A percentile compares a stretch with the other conserved stretches of the same genome.
phyloP scores from a whole-genome alignment of 257 asterid genomes.

The Ehretia macrophylla region DNA sequence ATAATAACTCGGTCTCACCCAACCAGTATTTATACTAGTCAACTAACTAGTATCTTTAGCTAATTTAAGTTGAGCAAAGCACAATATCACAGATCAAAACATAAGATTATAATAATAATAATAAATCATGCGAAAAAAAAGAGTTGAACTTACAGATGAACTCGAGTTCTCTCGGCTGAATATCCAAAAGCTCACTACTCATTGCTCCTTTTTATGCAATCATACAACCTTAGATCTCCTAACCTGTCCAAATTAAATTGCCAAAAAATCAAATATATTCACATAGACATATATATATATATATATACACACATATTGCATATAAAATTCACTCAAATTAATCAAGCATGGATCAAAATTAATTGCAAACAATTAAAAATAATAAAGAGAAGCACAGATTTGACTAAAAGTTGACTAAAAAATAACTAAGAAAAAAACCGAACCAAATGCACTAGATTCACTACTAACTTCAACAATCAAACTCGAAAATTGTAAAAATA shows the following conservation, averaged over 20 bases:
- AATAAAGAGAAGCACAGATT: background rate
- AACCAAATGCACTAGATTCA: background rate
- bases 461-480: background rate
- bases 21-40: too few relatives aligned
- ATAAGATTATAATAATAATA: background rate
- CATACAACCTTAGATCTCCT: background rate
- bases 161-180: constrained; percentile 33
- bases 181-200: constrained; percentile 33
- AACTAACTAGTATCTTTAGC: too few relatives aligned
- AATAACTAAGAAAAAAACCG: too few relatives aligned
- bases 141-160: constrained; percentile 22
- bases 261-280: background rate
- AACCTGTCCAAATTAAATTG: background rate
- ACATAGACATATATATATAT: background rate
- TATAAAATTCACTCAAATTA: too few relatives aligned
- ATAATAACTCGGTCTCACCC: too few relatives aligned
- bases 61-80: background rate
- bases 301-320: background rate
- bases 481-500: background rate
- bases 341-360: background rate
- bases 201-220: constrained; percentile 15
- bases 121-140: background rate
- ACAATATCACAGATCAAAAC: background rate
- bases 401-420: background rate
- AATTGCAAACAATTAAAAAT: background rate